These are phyloP conservation scores for Epichloe amarillans DNA, from an alignment of 2,329 filamentous ascomycete species.

Conservation along the genomic window DNA sequence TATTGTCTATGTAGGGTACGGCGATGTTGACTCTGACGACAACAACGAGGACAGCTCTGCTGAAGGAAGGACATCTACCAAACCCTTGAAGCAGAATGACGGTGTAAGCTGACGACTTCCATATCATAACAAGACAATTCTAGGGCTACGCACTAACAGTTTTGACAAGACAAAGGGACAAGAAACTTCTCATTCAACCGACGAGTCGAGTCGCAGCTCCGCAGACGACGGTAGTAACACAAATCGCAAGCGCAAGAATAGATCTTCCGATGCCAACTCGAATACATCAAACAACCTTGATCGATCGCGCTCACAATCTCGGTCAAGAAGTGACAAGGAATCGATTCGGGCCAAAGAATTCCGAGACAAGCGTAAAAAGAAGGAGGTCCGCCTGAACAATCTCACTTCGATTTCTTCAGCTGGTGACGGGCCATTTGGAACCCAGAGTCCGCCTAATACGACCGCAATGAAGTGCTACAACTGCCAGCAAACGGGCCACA, in stretches of 20 bases:
- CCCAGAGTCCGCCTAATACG: slow-evolving; percentile 9
- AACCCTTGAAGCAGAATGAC: slow-evolving; percentile 15
- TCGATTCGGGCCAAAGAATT: slow-evolving; percentile 30
- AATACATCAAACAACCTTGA: slow-evolving; percentile 9
- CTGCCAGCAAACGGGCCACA: slow-evolving; percentile 50
- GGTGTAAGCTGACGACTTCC: slow-evolving; percentile 11
- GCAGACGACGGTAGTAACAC: slow-evolving; percentile 12
- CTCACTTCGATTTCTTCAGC: slow-evolving; percentile 46
- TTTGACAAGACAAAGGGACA: slow-evolving; percentile 1
- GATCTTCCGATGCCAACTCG: slow-evolving; percentile 12
- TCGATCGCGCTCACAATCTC: slow-evolving; percentile 22
- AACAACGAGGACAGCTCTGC: slow-evolving; percentile 21
- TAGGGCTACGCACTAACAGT: not conserved
- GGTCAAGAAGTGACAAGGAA: slow-evolving; percentile 14
- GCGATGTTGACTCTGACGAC: slow-evolving; percentile 32
- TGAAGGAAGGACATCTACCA: slow-evolving; percentile 24
- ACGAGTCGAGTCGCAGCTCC: slow-evolving; percentile 10
- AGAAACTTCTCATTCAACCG: slow-evolving; percentile 14
- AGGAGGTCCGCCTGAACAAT: slow-evolving; percentile 52
- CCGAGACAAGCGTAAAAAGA: slow-evolving; percentile 47
- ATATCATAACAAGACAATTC: not conserved
- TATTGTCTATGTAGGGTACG: slow-evolving; percentile 46
- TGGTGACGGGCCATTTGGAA: slow-evolving; percentile 12
- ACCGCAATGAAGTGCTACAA: slow-evolving; percentile 37
- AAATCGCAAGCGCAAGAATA: slow-evolving; percentile 15